Evolutionary conservation across 2,329 filamentous ascomycete genomes (phyloP).

Genomic region (Fusarium transvaalense): DNA sequence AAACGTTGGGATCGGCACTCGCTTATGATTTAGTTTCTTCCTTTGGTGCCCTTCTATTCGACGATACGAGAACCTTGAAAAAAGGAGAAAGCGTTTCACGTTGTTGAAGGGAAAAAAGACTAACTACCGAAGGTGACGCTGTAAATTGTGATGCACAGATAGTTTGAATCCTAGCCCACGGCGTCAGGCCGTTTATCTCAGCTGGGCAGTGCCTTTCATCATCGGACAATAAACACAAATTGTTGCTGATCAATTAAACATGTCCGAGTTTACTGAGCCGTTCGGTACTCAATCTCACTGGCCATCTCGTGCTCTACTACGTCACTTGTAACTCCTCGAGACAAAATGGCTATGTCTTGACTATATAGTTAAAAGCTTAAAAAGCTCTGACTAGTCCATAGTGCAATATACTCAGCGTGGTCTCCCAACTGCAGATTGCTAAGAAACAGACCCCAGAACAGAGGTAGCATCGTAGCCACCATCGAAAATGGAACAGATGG

Average conservation of each 20-base stretch:
- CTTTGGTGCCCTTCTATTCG: not conserved
- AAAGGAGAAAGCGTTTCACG: not conserved
- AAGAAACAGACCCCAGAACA: not conserved
- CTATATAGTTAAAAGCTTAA: too few relatives aligned
- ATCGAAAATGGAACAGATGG: not conserved
- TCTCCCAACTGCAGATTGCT: not conserved
- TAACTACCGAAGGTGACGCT: conserved; percentile 23
- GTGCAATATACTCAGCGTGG: too few relatives aligned
- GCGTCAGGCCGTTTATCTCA: not conserved
- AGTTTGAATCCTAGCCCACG: not conserved
- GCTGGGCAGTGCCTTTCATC: too few relatives aligned
- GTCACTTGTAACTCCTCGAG: too few relatives aligned
- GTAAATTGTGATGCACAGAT: conserved; percentile 16
- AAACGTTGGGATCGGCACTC: conserved; percentile 21
- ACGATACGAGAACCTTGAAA: not conserved
- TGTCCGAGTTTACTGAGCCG: too few relatives aligned
- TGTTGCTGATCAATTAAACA: too few relatives aligned
- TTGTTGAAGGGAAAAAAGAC: not conserved
- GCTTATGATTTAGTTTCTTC: conserved; percentile 1
- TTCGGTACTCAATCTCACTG: too few relatives aligned
- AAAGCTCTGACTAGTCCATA: too few relatives aligned
- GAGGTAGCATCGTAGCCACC: not conserved
- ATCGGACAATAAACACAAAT: too few relatives aligned
- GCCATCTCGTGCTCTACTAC: too few relatives aligned
- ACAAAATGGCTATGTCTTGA: too few relatives aligned